Evolutionary conservation across 192 early-diverging fungal genomes (phyloP).

Genomic region (Backusella mclennaniae): DNA sequence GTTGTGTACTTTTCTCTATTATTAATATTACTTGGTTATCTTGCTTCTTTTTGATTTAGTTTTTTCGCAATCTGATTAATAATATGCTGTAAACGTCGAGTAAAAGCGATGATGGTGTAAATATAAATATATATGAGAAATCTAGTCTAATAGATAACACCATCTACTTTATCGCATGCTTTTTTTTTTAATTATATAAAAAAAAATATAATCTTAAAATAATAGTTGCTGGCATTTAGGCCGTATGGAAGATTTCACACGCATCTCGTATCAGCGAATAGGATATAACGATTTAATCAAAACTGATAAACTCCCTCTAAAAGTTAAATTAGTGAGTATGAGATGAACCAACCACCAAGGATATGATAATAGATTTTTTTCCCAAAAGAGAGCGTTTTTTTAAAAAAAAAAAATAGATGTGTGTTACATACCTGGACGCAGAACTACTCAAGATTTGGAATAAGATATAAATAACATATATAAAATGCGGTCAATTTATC

Average conservation of each 20-base stretch:
- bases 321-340: not conserved
- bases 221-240: not conserved
- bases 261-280: not conserved
- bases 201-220: not conserved
- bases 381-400: not conserved
- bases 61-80: not conserved
- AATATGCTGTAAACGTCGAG: not conserved
- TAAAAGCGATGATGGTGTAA: not conserved
- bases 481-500: not conserved
- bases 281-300: not conserved
- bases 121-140: not conserved
- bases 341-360: conserved; percentile 3
- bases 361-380: not conserved
- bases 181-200: not conserved
- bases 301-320: not conserved
- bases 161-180: not conserved
- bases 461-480: not conserved
- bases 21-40: not conserved
- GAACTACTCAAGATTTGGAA: not conserved
- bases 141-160: not conserved
- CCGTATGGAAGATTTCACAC: not conserved
- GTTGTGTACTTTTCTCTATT: not conserved
- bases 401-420: not conserved
- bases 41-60: not conserved
- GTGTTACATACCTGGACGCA: not conserved